Evolutionary conservation across 108 stramenopile species (phyloP), one percentile per base, ranked within the genome.

Genomic region (Nitzschia palea): DNA sequence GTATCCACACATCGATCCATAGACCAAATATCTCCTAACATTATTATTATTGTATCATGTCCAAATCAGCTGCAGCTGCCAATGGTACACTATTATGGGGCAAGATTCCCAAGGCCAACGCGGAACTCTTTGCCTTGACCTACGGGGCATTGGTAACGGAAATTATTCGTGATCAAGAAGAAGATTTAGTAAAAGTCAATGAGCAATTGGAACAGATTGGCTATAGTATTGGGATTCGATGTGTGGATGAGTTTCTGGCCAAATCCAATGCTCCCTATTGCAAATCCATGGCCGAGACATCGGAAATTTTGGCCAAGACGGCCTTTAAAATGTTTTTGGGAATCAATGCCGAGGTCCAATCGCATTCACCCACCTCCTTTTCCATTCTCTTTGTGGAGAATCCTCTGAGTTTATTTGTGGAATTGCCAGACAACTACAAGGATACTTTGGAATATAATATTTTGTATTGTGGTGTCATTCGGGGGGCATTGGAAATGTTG

Each of bases 261-360:
- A 99, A 97, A 86, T 77, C 90, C 3, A 79, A 80, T 57, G 42
- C 67, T 6, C 43, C 59, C 8, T 45, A 55, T 22, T 87, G 88
- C 54, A 48, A 58, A 32, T 77, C 73, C 53, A 75, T 98, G 10
- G 60, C 63, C 8, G 96, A 97, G 50, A 96, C 97, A 0, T 91
- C 93, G 28, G 95, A 99, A 58, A 83, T 93, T 6, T 70, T 99
- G 55, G 83, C 91, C 27, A 91, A 90, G 65, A 91, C 91, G 17
- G 97, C 91, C n/a, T 95, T 97, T 60, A 85, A 88, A 65, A 97
- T 99, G 98, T 97, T 99, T 57, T 72, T 99, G 36, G 97, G 97
- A 6, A 78, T 97, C 6, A 78, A 67, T 3, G 86, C 77, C 40
- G 97, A 97, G 20, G 95, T 96, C 20, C 67, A 63, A 37, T 88